Evolutionary conservation across 108 stramenopile species (phyloP).

Genomic region (Nannochloropsis oceanica): DNA sequence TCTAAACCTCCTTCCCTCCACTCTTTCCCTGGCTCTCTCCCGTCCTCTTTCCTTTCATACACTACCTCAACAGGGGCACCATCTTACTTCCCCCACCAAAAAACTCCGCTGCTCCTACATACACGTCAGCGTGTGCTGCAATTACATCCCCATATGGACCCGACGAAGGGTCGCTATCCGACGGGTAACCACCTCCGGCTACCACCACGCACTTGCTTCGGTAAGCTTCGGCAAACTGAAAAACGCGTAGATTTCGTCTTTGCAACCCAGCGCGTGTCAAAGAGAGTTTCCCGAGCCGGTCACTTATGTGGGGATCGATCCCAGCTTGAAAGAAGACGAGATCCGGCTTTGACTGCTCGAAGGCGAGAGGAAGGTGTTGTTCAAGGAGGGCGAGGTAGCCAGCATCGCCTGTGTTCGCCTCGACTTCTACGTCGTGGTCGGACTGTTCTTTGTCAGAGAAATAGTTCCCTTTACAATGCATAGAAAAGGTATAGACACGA

Average conservation of each 20-base stretch:
- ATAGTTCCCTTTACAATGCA: constrained; percentile 39
- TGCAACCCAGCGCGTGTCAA: constrained; percentile 30
- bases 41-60: neutral
- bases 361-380: constrained; percentile 9
- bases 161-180: constrained; percentile 14
- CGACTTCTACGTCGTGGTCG: constrained; percentile 29
- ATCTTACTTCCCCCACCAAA: neutral
- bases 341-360: constrained; percentile 16
- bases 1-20: too few species aligned
- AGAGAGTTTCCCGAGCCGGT: constrained; percentile 27
- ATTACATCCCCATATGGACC: constrained; percentile 18
- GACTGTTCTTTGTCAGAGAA: constrained; percentile 26
- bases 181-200: constrained; percentile 32
- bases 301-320: constrained; percentile 17
- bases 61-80: neutral
- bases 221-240: neutral
- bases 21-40: too few species aligned
- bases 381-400: constrained; percentile 5
- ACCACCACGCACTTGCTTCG: constrained; percentile 18
- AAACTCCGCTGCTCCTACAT: constrained; percentile 17
- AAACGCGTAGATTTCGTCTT: constrained; percentile 24
- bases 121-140: constrained; percentile 25
- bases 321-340: constrained; percentile 38
- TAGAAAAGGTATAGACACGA: constrained; percentile 30
- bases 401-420: constrained; percentile 20